phyloP scores from a whole-genome alignment of 768 basidiomycete species.

The Phanerodontia chrysosporium region DNA sequence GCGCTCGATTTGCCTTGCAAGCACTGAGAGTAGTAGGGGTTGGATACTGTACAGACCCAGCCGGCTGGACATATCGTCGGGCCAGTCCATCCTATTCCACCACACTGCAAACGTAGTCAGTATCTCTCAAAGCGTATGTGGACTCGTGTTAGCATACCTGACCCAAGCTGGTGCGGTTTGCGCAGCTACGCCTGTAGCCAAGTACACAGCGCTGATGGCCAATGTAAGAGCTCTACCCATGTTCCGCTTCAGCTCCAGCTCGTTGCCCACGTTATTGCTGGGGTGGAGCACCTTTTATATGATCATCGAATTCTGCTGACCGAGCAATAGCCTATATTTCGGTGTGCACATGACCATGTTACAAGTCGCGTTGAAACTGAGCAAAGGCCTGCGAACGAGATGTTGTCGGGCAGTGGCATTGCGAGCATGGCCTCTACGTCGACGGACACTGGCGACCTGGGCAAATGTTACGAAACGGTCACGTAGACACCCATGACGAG shows the following conservation, averaged over 20 bases:
- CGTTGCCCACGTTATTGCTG: too few species aligned
- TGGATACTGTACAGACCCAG: constrained; percentile 40
- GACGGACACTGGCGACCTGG: too few species aligned
- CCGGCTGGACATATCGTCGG: constrained; percentile 45
- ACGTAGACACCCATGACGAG: too few species aligned
- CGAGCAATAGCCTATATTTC: constrained; percentile 15
- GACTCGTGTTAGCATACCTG: constrained; percentile 14
- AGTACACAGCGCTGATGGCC: constrained; percentile 13
- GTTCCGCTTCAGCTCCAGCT: background rate
- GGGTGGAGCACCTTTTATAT: background rate
- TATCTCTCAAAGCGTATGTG: background rate
- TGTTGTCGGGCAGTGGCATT: too few species aligned
- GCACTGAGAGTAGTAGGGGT: constrained; percentile 51
- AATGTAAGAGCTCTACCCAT: constrained; percentile 12
- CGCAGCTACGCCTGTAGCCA: constrained; percentile 16
- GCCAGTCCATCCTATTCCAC: constrained; percentile 48
- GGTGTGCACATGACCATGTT: background rate
- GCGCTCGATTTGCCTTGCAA: constrained; percentile 33
- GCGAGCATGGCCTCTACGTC: too few species aligned
- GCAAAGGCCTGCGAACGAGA: too few species aligned
- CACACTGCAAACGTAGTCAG: constrained; percentile 34
- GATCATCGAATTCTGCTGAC: background rate
- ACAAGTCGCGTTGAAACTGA: too few species aligned
- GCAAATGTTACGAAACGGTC: too few species aligned
- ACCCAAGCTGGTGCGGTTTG: constrained; percentile 23